phyloP scores from a whole-genome alignment of 2,329 filamentous ascomycete species.

The Colletotrichum truncatum region DNA sequence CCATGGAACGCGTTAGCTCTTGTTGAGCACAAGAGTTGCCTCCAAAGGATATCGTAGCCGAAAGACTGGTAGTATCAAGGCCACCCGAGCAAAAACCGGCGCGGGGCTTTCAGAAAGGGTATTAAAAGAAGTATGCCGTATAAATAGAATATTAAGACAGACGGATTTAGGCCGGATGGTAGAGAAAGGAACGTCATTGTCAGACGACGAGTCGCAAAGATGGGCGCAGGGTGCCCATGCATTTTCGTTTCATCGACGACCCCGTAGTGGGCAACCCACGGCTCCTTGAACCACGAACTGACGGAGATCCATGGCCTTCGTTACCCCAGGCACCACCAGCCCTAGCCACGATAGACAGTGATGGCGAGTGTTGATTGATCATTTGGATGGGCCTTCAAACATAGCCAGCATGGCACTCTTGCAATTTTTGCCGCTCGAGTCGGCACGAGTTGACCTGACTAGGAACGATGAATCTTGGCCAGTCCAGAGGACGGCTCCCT shows the following conservation, averaged over 20 bases:
- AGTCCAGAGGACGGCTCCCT: not conserved
- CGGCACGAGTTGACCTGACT: slow-evolving; percentile 1
- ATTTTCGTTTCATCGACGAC: slow-evolving; percentile 21
- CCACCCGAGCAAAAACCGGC: not conserved
- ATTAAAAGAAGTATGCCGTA: not conserved
- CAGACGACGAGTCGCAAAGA: not conserved
- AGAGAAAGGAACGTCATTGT: slow-evolving; percentile 6
- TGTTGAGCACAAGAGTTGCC: not conserved
- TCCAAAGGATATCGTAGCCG: not conserved
- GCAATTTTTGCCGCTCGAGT: not conserved
- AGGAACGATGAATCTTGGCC: not conserved
- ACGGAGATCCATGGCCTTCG: not conserved
- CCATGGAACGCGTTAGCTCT: not conserved
- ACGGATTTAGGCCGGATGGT: not conserved
- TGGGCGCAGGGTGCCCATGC: slow-evolving; percentile 14
- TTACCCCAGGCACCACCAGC: slow-evolving; percentile 16
- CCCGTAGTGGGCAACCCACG: slow-evolving; percentile 3
- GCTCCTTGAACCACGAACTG: not conserved
- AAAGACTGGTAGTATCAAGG: not conserved
- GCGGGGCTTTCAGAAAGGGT: not conserved
- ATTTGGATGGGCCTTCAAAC: not conserved
- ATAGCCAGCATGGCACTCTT: not conserved
- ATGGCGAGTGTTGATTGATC: not conserved
- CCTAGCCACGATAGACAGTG: not conserved
- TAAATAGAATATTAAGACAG: slow-evolving; percentile 6